Evolutionary conservation across 495 filamentous ascomycete species (phyloP).

Genomic region (Neurospora hispaniola): DNA sequence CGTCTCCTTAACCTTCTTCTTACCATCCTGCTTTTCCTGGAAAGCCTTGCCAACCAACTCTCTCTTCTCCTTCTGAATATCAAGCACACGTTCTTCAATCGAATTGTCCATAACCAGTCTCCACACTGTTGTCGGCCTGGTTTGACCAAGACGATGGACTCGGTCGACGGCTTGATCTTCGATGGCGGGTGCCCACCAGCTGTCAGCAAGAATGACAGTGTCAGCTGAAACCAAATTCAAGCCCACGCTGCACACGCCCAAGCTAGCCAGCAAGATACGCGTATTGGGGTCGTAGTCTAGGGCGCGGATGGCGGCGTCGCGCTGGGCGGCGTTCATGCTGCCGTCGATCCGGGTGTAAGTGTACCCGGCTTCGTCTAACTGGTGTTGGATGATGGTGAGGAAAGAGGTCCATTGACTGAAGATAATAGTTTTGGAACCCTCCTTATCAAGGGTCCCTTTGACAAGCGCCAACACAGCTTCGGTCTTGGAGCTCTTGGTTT

Average conservation of each 20-base stretch:
- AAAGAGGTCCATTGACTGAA: constrained; percentile 95
- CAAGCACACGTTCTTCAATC: constrained; percentile 77
- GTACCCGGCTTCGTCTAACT: constrained; percentile 52
- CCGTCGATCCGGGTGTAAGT: constrained; percentile 74
- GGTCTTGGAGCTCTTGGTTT: constrained; percentile 70
- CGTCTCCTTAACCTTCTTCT: constrained; percentile 35
- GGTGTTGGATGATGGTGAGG: constrained; percentile 63
- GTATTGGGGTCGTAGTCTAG: constrained; percentile 60
- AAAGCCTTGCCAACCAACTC: constrained; percentile 70
- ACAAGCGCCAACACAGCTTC: constrained; percentile 73
- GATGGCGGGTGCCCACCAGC: constrained; percentile 87
- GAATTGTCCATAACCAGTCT: constrained; percentile 71
- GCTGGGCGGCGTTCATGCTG: constrained; percentile 54
- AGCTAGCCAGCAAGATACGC: constrained; percentile 70
- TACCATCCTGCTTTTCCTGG: constrained; percentile 42
- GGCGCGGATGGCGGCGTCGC: constrained; percentile 57
- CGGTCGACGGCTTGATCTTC: constrained; percentile 92
- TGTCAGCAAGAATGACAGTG: constrained; percentile 74
- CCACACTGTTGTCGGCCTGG: constrained; percentile 64
- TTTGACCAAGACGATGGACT: constrained; percentile 83
- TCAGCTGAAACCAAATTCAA: constrained; percentile 84
- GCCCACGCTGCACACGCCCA: constrained; percentile 77
- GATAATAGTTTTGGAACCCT: constrained; percentile 70
- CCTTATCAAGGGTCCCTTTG: constrained; percentile 54
- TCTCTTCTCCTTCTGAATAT: constrained; percentile 74